Evolutionary conservation across 345 rosid species (phyloP), one percentile per base, ranked within the genome.

Genomic region (Lenwebbia sp.): DNA sequence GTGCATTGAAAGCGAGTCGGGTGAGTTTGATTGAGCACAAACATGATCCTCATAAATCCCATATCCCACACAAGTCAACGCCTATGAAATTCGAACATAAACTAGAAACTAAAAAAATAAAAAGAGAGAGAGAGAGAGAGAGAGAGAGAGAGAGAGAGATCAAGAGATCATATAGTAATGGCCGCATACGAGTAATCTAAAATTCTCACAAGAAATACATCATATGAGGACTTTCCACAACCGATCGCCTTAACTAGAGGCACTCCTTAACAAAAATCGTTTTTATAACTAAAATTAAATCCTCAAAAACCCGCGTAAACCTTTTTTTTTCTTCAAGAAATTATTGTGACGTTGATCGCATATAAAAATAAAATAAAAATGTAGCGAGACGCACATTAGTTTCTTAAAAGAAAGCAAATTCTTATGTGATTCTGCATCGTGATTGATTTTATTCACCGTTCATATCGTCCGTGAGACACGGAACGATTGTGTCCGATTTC

Each of bases 181-280:
- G n/a, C n/a, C n/a, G n/a, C n/a, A n/a, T n/a, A n/a, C n/a, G n/a
- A n/a, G n/a, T n/a, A n/a, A n/a, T n/a, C n/a, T n/a, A 30, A 28
- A 30, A 62, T 30, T 1, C 11, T 30, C 40, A 28, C 6, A 4
- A 60, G 40, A 14, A 62, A 40, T 60, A 28, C 74, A 28, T 6
- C 4, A 62, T 13, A 28, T 0, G 10, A 6, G 1, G 4, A 60
- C 14, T 14, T 60, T 60, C 0, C 1, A 26, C 1, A 0, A 58
- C 0, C 17, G 0, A 58, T 58, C 13, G 2, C 40, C 4, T n/a
- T n/a, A 58, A 26, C 0, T 0, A 13, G 70, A 58, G 37, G 3
- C 75, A 1, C 75, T 30, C n/a, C n/a, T n/a, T n/a, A n/a, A n/a
- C n/a, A n/a, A n/a, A n/a, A n/a, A n/a, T n/a, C n/a, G n/a, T n/a